Conservation (phyloP, 2,329 filamentous ascomycete species). For the Apiospora phragmitis region DNA sequence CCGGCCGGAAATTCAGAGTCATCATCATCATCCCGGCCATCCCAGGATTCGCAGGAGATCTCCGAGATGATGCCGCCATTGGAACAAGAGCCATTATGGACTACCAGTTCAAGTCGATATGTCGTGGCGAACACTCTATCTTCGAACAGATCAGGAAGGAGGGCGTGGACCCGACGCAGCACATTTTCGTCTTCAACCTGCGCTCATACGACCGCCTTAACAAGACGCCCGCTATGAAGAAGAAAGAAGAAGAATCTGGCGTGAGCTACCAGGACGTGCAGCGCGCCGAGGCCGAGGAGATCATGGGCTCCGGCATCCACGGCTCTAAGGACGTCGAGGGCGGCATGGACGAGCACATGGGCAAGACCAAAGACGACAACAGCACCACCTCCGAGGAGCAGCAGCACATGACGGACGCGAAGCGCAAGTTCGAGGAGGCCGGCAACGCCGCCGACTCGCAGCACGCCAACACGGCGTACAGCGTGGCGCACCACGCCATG, state of each 20-base stretch:
- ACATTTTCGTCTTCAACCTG: constrained; percentile 94
- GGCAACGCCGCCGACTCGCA: constrained; percentile 37
- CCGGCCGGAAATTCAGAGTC: constrained; percentile 83
- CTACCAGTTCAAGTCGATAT: constrained; percentile 96
- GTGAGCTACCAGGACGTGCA: constrained; percentile 86
- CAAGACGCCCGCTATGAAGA: constrained; percentile 70
- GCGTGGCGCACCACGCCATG: constrained; percentile 82
- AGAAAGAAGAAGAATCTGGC: constrained; percentile 78
- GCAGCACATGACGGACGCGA: constrained; percentile 45
- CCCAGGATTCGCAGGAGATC: constrained; percentile 90
- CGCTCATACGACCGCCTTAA: constrained; percentile 91
- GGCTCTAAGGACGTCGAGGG: constrained; percentile 49
- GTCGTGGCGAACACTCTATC: constrained; percentile 87
- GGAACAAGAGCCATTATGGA: constrained; percentile 97
- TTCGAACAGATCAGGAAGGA: constrained; percentile 73
- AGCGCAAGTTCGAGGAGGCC: constrained; percentile 53
- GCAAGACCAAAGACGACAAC: constrained; percentile 30
- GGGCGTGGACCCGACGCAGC: constrained; percentile 74
- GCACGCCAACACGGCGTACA: constrained; percentile 38
- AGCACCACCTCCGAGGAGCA: constrained; percentile 35
- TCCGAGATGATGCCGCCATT: constrained; percentile 77
- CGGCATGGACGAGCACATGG: constrained; percentile 52
- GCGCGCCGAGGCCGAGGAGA: constrained; percentile 82
- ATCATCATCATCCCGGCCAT: constrained; percentile 90
- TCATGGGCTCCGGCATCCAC: constrained; percentile 76